Conservation (phyloP, 305 asterid species). For the Fraxinus greggii region DNA sequence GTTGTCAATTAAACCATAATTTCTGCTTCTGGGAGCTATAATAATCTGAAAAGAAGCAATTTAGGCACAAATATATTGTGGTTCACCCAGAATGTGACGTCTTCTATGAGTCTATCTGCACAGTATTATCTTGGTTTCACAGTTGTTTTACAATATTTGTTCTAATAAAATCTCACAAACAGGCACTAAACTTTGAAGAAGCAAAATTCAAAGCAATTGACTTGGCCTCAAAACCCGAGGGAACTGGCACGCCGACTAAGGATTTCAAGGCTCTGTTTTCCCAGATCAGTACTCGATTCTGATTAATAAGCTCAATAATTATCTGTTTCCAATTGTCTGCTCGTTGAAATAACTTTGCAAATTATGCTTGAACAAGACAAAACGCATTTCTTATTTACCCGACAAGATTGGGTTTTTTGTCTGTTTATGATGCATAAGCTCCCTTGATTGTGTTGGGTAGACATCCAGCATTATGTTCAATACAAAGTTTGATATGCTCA, state of each 20-base stretch:
- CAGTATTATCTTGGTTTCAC: neutral
- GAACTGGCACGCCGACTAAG: constrained; percentile 65
- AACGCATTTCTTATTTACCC: neutral
- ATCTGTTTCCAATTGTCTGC: neutral
- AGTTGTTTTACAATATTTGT: neutral
- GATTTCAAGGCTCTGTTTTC: constrained; percentile 88
- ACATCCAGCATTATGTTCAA: neutral
- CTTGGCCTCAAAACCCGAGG: constrained; percentile 86
- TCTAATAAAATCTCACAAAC: constrained; percentile 11
- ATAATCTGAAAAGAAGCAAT: neutral
- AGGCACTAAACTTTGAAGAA: constrained; percentile 82
- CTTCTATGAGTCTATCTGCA: neutral
- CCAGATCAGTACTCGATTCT: constrained; percentile 61
- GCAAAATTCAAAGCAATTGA: constrained; percentile 83
- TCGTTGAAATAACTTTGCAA: neutral
- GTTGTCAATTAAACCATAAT: neutral
- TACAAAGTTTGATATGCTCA: neutral
- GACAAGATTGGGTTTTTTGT: neutral
- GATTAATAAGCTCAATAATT: constrained; percentile 21
- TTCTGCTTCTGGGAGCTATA: neutral
- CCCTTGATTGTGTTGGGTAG: neutral
- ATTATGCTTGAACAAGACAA: neutral
- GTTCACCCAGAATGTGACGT: neutral
- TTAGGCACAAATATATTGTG: neutral
- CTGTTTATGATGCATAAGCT: neutral